phyloP scores from a whole-genome alignment of 2,329 filamentous ascomycete species.

The Diaporthe eres region DNA sequence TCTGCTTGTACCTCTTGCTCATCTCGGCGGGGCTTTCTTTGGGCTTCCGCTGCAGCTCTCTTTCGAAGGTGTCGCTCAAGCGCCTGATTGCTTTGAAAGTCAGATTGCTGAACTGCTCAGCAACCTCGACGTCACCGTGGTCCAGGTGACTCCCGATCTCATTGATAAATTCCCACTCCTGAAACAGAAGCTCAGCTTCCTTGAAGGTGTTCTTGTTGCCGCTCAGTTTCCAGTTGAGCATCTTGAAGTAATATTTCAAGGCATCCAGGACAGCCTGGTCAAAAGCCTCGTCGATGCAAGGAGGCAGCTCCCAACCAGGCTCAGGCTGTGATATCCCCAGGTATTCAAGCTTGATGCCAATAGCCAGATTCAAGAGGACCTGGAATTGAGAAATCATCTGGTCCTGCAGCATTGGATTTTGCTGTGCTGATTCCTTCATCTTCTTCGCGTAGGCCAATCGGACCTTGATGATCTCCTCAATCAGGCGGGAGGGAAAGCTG shows the following conservation, averaged over 20 bases:
- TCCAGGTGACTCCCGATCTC: constrained; percentile 92
- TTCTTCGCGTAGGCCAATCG: constrained; percentile 92
- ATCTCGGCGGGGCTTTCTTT: constrained; percentile 89
- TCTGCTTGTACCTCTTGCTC: constrained; percentile 97
- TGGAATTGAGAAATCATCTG: constrained; percentile 99
- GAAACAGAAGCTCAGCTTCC: constrained; percentile 95
- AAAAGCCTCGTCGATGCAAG: constrained; percentile 97
- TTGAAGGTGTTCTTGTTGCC: constrained; percentile 99
- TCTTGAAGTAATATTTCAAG: constrained; percentile 97
- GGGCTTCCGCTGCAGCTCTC: constrained; percentile 86
- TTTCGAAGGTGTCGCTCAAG: constrained; percentile 91
- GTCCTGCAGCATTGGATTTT: constrained; percentile 93
- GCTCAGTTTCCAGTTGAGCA: constrained; percentile 97
- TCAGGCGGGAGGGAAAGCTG: constrained; percentile 95
- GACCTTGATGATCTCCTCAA: constrained; percentile 96
- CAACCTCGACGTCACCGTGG: constrained; percentile 94
- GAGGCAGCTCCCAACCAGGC: constrained; percentile 93
- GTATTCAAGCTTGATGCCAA: constrained; percentile 93
- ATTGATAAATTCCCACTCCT: constrained; percentile 98
- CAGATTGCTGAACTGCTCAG: constrained; percentile 95
- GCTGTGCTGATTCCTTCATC: constrained; percentile 94
- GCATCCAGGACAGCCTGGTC: constrained; percentile 93
- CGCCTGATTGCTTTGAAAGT: constrained; percentile 94
- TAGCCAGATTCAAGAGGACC: constrained; percentile 90
- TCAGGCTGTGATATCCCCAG: constrained; percentile 86